Base-by-base conservation (phyloP, 164 flowering plant species). In the Chimonanthus salicifolius region DNA sequence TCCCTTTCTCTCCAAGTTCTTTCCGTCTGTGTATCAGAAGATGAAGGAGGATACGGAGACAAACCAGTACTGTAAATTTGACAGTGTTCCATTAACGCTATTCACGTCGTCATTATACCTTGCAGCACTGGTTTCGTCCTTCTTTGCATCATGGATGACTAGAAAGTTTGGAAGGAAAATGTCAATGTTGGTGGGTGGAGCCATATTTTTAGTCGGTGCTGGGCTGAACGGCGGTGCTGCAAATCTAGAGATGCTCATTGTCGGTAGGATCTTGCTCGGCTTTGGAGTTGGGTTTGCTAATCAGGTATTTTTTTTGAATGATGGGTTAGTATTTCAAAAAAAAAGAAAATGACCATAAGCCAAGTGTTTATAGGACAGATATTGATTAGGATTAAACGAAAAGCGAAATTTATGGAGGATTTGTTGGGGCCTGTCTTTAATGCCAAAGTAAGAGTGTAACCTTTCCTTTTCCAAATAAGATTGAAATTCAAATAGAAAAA, bases 231-330 rank as follows among this genome's bases (percentile, higher is more conserved):
- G 76, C 21, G 75, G 73, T 2, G 82, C 82, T 6, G 11, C 3
- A 2, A 72, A 77, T 44, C 65, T 80, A 0, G 76, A 51, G 4
- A 77, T 80, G 82, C 78, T 80, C 7, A 77, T 80, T 45, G 65
- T 80, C 15, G 82, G 82, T 58, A 76, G 82, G 33, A 20, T 77
- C 20, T 65, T 80, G n/a, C 78, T 80, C 4, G 82, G 82, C 69
- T 46, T 77, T 4, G 82, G 80, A n/a, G 77, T 80, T 3, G 82
- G 82, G 2, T 80, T 70, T 10, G 80, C 78, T 2, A 80, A 69
- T 64, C 82, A 80, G 82, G 82, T 76, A 73, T 54, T 10, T 54
- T 54, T 20, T 20, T 20, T 20, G 21, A 20, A 20, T 20, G 58
- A 51, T 6, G 58, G 11, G 8, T 51, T 11, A 11, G 58, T 51